phyloP scores from a whole-genome alignment of 2,329 filamentous ascomycete species.

The Beauveria sp. region DNA sequence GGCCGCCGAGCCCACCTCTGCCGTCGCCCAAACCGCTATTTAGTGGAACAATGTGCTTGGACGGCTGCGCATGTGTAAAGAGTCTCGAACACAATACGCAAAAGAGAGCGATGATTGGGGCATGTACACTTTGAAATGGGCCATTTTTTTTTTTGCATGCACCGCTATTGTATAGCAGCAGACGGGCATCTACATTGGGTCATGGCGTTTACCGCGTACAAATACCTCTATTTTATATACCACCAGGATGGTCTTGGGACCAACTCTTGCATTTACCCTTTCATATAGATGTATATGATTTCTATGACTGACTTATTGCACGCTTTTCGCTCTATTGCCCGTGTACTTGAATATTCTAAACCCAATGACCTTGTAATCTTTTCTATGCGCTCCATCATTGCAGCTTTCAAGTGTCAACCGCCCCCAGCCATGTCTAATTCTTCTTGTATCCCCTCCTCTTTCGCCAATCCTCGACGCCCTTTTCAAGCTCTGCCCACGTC shows the following conservation, averaged over 20 bases:
- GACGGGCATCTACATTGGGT: not conserved
- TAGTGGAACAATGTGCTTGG: not conserved
- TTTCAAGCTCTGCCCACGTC: conserved; percentile 67
- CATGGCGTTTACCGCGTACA: not conserved
- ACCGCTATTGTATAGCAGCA: not conserved
- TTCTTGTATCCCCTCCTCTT: conserved; percentile 49
- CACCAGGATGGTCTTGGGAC: not conserved
- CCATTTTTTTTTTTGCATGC: not conserved
- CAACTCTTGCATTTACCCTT: not conserved
- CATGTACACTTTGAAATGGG: not conserved
- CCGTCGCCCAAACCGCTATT: not conserved
- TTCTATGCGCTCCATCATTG: not conserved
- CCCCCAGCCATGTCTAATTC: not conserved
- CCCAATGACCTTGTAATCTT: not conserved
- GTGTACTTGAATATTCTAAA: not conserved
- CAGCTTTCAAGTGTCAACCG: too few species aligned
- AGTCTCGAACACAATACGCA: not conserved
- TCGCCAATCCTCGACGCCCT: conserved; percentile 75
- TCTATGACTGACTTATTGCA: not conserved
- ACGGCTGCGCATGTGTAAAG: not conserved
- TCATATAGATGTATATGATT: not conserved
- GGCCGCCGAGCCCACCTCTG: not conserved
- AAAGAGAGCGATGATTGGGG: not conserved
- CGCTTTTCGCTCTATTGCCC: not conserved
- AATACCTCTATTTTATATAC: conserved; percentile 5